These are phyloP conservation scores for Zalaria obscura DNA, from an alignment of 2,329 filamentous ascomycete species.

Conservation along the genomic window DNA sequence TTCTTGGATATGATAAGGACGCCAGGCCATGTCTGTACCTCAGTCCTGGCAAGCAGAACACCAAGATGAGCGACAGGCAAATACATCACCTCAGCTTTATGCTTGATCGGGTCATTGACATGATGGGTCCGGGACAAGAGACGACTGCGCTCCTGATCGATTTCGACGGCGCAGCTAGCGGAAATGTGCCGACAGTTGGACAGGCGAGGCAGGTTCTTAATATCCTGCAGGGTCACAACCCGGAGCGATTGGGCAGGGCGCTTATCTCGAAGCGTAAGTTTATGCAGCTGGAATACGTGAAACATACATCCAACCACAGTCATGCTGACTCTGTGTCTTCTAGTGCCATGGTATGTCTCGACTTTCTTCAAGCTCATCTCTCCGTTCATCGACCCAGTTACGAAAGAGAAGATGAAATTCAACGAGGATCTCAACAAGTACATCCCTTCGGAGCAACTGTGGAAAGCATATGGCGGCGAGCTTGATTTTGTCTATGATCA, in stretches of 20 bases:
- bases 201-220: slow-evolving; percentile 72
- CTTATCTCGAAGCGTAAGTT: slow-evolving; percentile 72
- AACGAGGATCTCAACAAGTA: slow-evolving; percentile 80
- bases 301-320: too few species aligned
- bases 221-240: slow-evolving; percentile 92
- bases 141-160: slow-evolving; percentile 79
- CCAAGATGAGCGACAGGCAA: slow-evolving; percentile 70
- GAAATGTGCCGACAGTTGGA: slow-evolving; percentile 61
- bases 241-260: slow-evolving; percentile 76
- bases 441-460: slow-evolving; percentile 69
- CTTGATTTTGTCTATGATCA: slow-evolving; percentile 91
- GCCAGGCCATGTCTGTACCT: slow-evolving; percentile 84
- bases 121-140: slow-evolving; percentile 80
- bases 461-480: slow-evolving; percentile 63
- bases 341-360: slow-evolving; percentile 80
- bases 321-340: too few species aligned
- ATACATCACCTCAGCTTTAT: slow-evolving; percentile 92
- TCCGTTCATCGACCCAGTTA: slow-evolving; percentile 91
- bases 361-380: slow-evolving; percentile 95
- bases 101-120: slow-evolving; percentile 76
- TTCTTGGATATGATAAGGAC: slow-evolving; percentile 75
- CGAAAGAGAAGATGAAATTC: slow-evolving; percentile 90
- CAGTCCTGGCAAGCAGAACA: slow-evolving; percentile 84
- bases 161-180: slow-evolving; percentile 66
- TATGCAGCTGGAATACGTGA: background rate